These are phyloP conservation scores for Phytophthora chlamydospora DNA, from an alignment of 352 stramenopile species.

Conservation along the genomic window DNA sequence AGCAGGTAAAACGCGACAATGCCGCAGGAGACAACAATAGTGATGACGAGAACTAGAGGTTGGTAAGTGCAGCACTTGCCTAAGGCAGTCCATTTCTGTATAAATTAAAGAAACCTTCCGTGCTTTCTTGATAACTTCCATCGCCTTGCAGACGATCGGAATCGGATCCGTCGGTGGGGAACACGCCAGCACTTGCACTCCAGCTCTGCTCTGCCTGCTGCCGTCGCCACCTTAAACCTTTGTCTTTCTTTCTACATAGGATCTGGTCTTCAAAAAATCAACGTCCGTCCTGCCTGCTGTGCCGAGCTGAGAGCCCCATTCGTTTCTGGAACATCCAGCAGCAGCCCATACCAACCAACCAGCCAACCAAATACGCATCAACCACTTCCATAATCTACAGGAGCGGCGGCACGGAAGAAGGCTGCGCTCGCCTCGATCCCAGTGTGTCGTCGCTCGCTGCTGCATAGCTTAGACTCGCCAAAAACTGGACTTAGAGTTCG, in stretches of 20 bases:
- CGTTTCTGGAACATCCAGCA: conserved; percentile 31
- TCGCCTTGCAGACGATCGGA: conserved; percentile 13
- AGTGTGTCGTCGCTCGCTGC: conserved; percentile 18
- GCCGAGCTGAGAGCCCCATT: conserved; percentile 24
- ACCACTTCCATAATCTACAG: conserved; percentile 31
- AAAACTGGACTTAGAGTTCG: conserved; percentile 58
- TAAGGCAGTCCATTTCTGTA: conserved; percentile 32
- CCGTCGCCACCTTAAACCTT: conserved; percentile 12
- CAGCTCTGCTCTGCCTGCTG: conserved; percentile 1
- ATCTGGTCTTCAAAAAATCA: conserved; percentile 38
- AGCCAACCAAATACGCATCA: conserved; percentile 36
- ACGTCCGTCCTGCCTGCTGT: conserved; percentile 28
- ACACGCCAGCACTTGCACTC: background rate
- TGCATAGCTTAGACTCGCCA: conserved; percentile 27
- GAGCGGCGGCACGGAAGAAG: conserved; percentile 17
- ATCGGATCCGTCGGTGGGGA: conserved; percentile 14
- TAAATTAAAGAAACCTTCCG: conserved; percentile 38
- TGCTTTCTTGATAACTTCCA: conserved; percentile 21
- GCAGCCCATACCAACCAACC: conserved; percentile 23
- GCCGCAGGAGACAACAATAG: conserved; percentile 31
- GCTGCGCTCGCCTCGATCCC: conserved; percentile 31
- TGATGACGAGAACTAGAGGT: conserved; percentile 35
- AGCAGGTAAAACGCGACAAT: conserved; percentile 86
- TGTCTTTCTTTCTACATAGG: conserved; percentile 28
- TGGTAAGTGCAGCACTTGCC: conserved; percentile 27